These are phyloP conservation scores for Ceratocystis eucalypticola DNA, from an alignment of 2,329 filamentous ascomycete species.

Conservation along the genomic window DNA sequence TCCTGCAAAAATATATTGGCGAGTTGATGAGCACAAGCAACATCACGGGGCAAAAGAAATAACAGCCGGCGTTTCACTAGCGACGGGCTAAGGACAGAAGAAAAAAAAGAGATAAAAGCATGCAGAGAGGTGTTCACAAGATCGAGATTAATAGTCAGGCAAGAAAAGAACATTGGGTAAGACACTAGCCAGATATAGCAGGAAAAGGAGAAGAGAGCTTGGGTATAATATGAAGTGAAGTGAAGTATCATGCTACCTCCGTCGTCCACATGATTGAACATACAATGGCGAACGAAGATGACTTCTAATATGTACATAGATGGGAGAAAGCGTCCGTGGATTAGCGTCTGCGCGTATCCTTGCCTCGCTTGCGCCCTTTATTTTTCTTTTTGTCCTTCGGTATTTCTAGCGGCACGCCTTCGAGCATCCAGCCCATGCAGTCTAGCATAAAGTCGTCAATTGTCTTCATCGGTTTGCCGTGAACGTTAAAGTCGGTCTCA, in stretches of 20 bases:
- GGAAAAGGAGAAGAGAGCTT: not conserved
- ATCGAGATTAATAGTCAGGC: not conserved
- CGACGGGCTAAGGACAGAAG: too few species aligned
- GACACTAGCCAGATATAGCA: not conserved
- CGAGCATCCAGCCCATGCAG: conserved; percentile 50
- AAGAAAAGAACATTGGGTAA: not conserved
- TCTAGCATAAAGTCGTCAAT: conserved; percentile 66
- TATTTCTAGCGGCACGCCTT: conserved; percentile 46
- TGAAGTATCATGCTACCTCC: not conserved
- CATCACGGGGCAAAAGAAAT: conserved; percentile 51
- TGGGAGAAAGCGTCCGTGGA: not conserved
- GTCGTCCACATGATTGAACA: not conserved
- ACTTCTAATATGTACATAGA: not conserved
- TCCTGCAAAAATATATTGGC: conserved; percentile 94
- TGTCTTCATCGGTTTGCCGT: conserved; percentile 42
- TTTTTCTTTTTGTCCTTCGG: conserved; percentile 52
- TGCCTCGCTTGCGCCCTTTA: conserved; percentile 42
- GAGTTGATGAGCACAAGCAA: conserved; percentile 83
- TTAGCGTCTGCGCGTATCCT: conserved; percentile 41
- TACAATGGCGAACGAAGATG: not conserved
- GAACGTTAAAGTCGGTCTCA: conserved; percentile 43
- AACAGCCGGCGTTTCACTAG: conserved; percentile 21
- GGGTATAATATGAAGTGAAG: not conserved
- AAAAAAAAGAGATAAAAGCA: not conserved
- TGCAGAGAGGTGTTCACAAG: not conserved